phyloP scores from a whole-genome alignment of 2,329 filamentous ascomycete genomes.

The Acrocalymma vagum region DNA sequence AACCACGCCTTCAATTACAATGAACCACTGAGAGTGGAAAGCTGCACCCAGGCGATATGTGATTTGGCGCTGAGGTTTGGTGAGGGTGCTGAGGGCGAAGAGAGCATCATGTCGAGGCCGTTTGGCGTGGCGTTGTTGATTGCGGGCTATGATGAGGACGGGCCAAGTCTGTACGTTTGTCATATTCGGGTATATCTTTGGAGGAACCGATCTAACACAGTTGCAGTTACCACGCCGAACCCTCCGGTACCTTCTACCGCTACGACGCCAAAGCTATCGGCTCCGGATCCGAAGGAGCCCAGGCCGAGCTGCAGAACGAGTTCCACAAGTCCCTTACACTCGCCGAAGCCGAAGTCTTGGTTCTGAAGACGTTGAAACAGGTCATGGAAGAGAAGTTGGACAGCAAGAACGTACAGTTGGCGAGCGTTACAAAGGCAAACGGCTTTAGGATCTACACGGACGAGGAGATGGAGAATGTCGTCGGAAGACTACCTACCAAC shows the following conservation, averaged over 20 bases:
- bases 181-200: background rate
- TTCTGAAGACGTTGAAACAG: conserved; percentile 98
- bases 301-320: conserved; percentile 97
- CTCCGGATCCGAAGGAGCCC: conserved; percentile 94
- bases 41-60: conserved; percentile 98
- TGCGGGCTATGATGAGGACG: conserved; percentile 96
- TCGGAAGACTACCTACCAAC: conserved; percentile 74
- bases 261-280: conserved; percentile 99
- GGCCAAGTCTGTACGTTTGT: conserved; percentile 77
- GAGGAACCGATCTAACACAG: conserved; percentile 7
- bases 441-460: conserved; percentile 99
- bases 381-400: conserved; percentile 99
- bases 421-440: conserved; percentile 96
- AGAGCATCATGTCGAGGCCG: conserved; percentile 97
- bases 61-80: conserved; percentile 95
- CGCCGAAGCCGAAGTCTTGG: conserved; percentile 89
- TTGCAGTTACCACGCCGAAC: conserved; percentile 88
- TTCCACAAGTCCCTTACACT: conserved; percentile 98
- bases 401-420: conserved; percentile 97
- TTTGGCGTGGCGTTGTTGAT: conserved; percentile 97
- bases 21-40: conserved; percentile 93
- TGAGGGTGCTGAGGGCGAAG: conserved; percentile 95
- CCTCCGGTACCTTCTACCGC: conserved; percentile 97
- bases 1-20: conserved; percentile 98
- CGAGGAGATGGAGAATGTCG: conserved; percentile 94